Conservation (phyloP, 108 stramenopile genomes). For the Fragilariopsis cylindrus region DNA sequence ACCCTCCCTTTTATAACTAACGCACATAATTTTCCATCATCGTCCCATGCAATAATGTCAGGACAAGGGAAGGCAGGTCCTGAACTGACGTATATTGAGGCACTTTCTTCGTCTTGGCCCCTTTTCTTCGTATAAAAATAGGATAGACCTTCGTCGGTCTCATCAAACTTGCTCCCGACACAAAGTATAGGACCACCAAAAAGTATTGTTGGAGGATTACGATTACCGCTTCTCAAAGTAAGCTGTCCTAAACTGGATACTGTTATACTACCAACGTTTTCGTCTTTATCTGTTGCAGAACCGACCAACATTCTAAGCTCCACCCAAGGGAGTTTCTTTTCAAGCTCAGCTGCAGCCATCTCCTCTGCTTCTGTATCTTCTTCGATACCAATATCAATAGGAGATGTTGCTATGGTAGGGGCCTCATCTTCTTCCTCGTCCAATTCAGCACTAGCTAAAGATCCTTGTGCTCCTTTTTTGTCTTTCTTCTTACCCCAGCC, state of each 20-base stretch:
- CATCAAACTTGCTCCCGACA: slow-evolving; percentile 52
- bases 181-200: slow-evolving; percentile 87
- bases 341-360: slow-evolving; percentile 16
- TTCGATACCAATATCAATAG: slow-evolving; percentile 17
- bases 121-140: slow-evolving; percentile 76
- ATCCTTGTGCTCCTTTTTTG: slow-evolving; percentile 23
- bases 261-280: slow-evolving; percentile 55
- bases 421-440: slow-evolving; percentile 19
- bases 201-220: slow-evolving; percentile 55
- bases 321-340: slow-evolving; percentile 45
- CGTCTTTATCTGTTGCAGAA: slow-evolving; percentile 46
- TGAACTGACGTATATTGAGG: slow-evolving; percentile 52
- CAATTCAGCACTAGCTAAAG: slow-evolving; percentile 22
- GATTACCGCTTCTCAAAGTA: slow-evolving; percentile 67
- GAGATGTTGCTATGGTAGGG: slow-evolving; percentile 12
- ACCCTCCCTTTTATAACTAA: slow-evolving; percentile 60
- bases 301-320: slow-evolving; percentile 64
- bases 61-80: slow-evolving; percentile 82
- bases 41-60: slow-evolving; percentile 80
- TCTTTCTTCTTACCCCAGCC: slow-evolving; percentile 25
- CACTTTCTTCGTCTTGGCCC: slow-evolving; percentile 50
- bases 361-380: slow-evolving; percentile 10
- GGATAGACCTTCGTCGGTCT: slow-evolving; percentile 53
- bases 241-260: slow-evolving; percentile 59
- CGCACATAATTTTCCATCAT: slow-evolving; percentile 74